A percentile compares a stretch with the other conserved stretches of the same genome.
Evolutionary conservation across 345 rosid species (phyloP).

Genomic region (Pistacia integerrima): DNA sequence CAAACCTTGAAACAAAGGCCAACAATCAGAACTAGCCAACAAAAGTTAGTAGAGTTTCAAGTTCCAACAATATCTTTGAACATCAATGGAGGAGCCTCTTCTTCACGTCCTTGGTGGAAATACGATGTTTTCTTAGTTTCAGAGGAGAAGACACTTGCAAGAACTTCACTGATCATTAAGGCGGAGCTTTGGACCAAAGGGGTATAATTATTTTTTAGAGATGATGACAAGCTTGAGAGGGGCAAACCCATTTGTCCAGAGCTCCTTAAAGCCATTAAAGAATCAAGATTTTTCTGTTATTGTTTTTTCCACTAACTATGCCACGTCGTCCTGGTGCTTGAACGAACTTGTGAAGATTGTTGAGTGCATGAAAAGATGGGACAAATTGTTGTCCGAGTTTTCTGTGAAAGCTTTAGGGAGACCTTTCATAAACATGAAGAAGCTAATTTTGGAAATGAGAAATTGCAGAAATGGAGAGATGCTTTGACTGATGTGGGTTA

Average conservation of each 20-base stretch:
- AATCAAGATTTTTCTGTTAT: neutral
- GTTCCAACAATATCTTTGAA: neutral
- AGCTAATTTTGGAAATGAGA: neutral
- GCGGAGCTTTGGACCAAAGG: neutral
- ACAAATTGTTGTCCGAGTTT: neutral
- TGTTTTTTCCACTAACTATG: slow-evolving; percentile 10
- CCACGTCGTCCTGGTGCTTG: slow-evolving; percentile 13
- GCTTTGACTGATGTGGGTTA: slow-evolving; percentile 11
- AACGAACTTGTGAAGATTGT: slow-evolving; percentile 9
- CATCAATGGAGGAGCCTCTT: neutral
- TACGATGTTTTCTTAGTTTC: slow-evolving; percentile 15
- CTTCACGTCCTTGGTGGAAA: slow-evolving; percentile 12
- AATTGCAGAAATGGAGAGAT: slow-evolving; percentile 16
- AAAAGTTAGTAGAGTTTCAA: neutral
- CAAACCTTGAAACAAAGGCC: neutral
- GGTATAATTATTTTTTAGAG: slow-evolving; percentile 4
- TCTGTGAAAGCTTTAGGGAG: neutral
- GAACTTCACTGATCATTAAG: slow-evolving; percentile 8
- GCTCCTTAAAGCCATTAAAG: neutral
- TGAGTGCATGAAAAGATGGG: slow-evolving; percentile 10
- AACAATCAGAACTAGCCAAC: neutral
- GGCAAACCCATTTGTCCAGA: neutral
- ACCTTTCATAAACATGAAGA: slow-evolving; percentile 1
- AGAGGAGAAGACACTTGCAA: slow-evolving; percentile 13
- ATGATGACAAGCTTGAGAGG: slow-evolving; percentile 6